Percentiles rank a stretch among this genome's conserved stretches.
These are phyloP conservation scores for Sordariomycetes sp. DNA, from an alignment of 2,329 filamentous ascomycete species.

Conservation along the genomic window DNA sequence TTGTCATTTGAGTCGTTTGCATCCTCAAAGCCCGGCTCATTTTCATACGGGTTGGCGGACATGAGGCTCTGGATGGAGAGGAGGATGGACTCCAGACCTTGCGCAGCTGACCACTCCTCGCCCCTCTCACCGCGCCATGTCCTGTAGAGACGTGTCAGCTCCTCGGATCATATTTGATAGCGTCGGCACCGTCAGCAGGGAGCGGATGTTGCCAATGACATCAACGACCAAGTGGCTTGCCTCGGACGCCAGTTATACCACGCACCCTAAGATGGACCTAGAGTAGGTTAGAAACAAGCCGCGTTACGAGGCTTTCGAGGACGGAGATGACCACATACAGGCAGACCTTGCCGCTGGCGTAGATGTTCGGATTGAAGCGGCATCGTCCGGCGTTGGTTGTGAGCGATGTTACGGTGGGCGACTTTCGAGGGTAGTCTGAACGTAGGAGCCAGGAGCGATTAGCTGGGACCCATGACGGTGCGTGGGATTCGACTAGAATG, in stretches of 20 bases:
- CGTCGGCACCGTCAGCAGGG: background rate
- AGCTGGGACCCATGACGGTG: background rate
- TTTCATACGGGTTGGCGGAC: conserved; percentile 87
- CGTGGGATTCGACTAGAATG: background rate
- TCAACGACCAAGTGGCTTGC: background rate
- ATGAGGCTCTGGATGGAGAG: conserved; percentile 95
- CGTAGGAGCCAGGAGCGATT: background rate
- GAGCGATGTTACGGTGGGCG: conserved; percentile 47
- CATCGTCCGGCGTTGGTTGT: conserved; percentile 84
- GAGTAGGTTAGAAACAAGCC: conserved; percentile 8
- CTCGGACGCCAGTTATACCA: background rate
- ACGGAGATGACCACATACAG: conserved; percentile 43
- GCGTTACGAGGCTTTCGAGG: conserved; percentile 1
- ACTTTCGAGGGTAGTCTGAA: conserved; percentile 70
- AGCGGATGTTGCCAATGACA: background rate
- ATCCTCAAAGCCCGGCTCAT: conserved; percentile 87
- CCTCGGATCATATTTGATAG: background rate
- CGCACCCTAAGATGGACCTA: conserved; percentile 76
- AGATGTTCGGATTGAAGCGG: conserved; percentile 96
- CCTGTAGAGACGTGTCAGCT: conserved; percentile 29
- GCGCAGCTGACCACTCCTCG: conserved; percentile 93
- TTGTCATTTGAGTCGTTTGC: conserved; percentile 56
- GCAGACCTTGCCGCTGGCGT: conserved; percentile 82
- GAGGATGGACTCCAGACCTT: conserved; percentile 86
- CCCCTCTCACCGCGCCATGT: conserved; percentile 87